These are phyloP conservation scores for Henningerozyma blattae DNA, from an alignment of 805 yeast genomes.

Conservation along the genomic window DNA sequence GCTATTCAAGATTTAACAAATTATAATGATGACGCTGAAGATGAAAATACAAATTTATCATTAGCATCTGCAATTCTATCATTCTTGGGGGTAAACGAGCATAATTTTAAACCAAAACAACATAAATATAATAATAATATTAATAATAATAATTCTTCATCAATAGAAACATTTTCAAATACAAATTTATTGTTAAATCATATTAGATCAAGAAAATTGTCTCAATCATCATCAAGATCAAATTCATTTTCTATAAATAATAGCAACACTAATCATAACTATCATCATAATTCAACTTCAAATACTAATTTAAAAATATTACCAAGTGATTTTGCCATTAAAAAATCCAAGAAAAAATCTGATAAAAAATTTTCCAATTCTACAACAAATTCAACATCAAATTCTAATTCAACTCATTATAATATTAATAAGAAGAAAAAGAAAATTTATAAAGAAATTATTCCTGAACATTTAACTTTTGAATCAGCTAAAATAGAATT, in stretches of 20 bases:
- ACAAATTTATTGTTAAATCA: background rate
- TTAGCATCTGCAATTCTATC: slow-evolving; percentile 61
- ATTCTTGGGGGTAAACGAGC: slow-evolving; percentile 48
- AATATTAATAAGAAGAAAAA: slow-evolving; percentile 9
- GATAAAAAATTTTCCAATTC: too few relatives aligned
- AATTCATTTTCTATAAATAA: background rate
- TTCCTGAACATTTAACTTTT: slow-evolving; percentile 28
- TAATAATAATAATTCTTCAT: background rate
- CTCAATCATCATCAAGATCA: background rate
- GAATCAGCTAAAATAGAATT: slow-evolving; percentile 44
- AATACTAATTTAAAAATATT: slow-evolving; percentile 8
- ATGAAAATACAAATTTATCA: slow-evolving; percentile 47
- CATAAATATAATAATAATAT: background rate
- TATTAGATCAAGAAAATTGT: too few relatives aligned
- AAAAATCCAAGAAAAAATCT: too few relatives aligned
- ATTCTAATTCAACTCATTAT: slow-evolving; percentile 15
- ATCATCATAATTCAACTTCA: background rate
- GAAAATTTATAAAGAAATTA: slow-evolving; percentile 11
- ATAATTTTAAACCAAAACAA: slow-evolving; percentile 11
- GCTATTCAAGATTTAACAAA: too few relatives aligned
- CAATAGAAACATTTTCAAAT: background rate
- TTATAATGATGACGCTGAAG: slow-evolving; percentile 63
- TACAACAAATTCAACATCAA: slow-evolving; percentile 5
- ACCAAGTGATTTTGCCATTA: slow-evolving; percentile 16
- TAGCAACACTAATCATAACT: background rate